A percentile compares a stretch with the other conserved stretches of the same genome.
Evolutionary conservation across 768 basidiomycete species (phyloP).

Genomic region (Phanerochaete sordida): DNA sequence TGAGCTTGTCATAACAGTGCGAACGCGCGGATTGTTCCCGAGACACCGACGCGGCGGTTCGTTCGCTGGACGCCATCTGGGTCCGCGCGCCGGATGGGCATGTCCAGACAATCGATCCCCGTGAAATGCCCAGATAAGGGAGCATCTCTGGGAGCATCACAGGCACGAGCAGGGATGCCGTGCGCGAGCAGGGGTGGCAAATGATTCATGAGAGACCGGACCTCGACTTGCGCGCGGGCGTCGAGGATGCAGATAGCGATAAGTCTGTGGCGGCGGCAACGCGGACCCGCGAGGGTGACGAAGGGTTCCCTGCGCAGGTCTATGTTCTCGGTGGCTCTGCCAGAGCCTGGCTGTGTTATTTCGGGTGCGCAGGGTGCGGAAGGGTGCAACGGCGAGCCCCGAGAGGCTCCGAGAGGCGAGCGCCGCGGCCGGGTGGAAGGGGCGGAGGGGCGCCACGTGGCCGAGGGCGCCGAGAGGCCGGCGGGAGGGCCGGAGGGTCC

Average conservation of each 20-base stretch:
- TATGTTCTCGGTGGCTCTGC: no score
- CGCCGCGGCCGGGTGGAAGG: not conserved
- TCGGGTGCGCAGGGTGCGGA: not conserved
- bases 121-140: not conserved
- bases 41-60: not conserved
- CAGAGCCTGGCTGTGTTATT: not conserved
- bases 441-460: conserved; percentile 4
- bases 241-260: not conserved
- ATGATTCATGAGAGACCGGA: not conserved
- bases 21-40: not conserved
- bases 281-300: not conserved
- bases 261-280: not conserved
- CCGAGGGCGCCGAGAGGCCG: not conserved
- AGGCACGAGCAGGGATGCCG: not conserved
- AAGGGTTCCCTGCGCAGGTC: no score
- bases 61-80: no score
- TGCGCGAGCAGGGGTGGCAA: not conserved
- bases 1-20: no score
- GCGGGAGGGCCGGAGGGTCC: not conserved
- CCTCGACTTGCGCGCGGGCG: no score
- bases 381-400: not conserved
- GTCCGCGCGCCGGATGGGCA: no score
- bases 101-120: not conserved
- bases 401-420: not conserved
- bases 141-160: not conserved